Conservation (phyloP, 768 basidiomycete species). For the Tremella yokohamensis region DNA sequence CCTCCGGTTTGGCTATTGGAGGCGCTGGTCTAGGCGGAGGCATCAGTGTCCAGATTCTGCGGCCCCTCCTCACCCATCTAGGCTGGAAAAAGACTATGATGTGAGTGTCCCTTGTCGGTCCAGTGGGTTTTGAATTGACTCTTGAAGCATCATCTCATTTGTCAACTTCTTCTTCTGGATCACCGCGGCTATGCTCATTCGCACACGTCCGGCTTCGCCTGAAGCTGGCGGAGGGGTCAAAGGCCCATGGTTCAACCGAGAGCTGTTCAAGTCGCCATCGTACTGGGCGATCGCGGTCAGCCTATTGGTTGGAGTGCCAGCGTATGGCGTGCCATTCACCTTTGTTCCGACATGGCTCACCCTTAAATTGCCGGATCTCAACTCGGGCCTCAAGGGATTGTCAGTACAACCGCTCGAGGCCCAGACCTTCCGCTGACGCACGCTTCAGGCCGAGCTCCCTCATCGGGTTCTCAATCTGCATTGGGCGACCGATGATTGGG, state of each 20-base stretch:
- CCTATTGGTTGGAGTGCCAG: slow-evolving; percentile 23
- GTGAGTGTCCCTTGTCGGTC: slow-evolving; percentile 16
- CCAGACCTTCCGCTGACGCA: not conserved
- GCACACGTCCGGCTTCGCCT: slow-evolving; percentile 27
- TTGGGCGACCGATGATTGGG: slow-evolving; percentile 36
- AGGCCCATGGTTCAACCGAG: slow-evolving; percentile 29
- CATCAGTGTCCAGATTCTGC: slow-evolving; percentile 23
- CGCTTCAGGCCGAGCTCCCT: slow-evolving; percentile 23
- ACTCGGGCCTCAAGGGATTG: not conserved
- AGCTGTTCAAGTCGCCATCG: slow-evolving; percentile 15
- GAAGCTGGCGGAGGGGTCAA: slow-evolving; percentile 25
- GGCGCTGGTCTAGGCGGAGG: slow-evolving; percentile 43
- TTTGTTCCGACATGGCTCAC: not conserved
- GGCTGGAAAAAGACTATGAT: slow-evolving; percentile 39
- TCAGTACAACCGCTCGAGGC: not conserved
- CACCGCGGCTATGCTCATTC: slow-evolving; percentile 22
- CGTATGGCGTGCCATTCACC: slow-evolving; percentile 10
- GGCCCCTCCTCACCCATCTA: slow-evolving; percentile 27
- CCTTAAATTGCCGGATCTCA: not conserved
- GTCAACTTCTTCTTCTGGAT: slow-evolving; percentile 19
- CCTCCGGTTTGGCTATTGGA: slow-evolving; percentile 39
- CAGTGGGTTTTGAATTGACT: not conserved
- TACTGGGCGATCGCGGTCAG: slow-evolving; percentile 29
- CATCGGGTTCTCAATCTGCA: slow-evolving; percentile 20
- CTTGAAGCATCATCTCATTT: slow-evolving; percentile 27